phyloP scores from a whole-genome alignment of 805 yeast genomes.

The Saccharomycopsis microspora region DNA sequence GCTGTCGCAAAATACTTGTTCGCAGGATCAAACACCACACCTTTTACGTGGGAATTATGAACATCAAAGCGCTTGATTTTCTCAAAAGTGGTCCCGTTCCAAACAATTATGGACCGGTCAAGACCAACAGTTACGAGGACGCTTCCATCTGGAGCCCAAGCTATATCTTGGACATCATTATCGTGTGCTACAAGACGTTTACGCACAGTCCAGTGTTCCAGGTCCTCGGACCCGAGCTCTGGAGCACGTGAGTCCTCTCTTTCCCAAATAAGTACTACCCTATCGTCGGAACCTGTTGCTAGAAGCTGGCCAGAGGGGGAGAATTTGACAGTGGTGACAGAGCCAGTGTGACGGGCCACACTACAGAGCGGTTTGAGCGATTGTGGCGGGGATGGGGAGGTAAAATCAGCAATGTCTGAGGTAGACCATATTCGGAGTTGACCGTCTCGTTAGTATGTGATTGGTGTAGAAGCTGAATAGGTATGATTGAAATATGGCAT shows the following conservation, averaged over 20 bases:
- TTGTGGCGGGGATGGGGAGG: too few relatives aligned
- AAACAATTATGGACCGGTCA: constrained; percentile 83
- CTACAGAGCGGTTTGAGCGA: constrained; percentile 33
- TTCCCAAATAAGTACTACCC: constrained; percentile 87
- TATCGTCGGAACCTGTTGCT: constrained; percentile 94
- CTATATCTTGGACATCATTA: constrained; percentile 93
- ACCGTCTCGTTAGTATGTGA: constrained; percentile 35
- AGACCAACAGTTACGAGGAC: constrained; percentile 88
- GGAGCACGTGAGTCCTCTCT: constrained; percentile 55
- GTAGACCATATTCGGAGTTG: constrained; percentile 84
- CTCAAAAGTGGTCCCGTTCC: constrained; percentile 91
- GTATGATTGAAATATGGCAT: too few relatives aligned
- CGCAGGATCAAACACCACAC: constrained; percentile 96
- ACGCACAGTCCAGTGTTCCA: constrained; percentile 91
- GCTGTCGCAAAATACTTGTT: constrained; percentile 95
- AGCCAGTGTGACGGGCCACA: constrained; percentile 94
- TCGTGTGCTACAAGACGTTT: constrained; percentile 93
- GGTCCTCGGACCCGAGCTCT: constrained; percentile 62
- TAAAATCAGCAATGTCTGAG: constrained; percentile 35
- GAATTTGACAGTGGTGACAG: constrained; percentile 87
- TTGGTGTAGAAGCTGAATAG: too few relatives aligned
- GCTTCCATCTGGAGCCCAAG: constrained; percentile 95
- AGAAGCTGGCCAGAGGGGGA: constrained; percentile 86
- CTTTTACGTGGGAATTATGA: constrained; percentile 92
- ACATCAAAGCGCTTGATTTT: constrained; percentile 80